phyloP scores from a whole-genome alignment of 176 grass and related monocot genomes.

The Dactylis glomerata region DNA sequence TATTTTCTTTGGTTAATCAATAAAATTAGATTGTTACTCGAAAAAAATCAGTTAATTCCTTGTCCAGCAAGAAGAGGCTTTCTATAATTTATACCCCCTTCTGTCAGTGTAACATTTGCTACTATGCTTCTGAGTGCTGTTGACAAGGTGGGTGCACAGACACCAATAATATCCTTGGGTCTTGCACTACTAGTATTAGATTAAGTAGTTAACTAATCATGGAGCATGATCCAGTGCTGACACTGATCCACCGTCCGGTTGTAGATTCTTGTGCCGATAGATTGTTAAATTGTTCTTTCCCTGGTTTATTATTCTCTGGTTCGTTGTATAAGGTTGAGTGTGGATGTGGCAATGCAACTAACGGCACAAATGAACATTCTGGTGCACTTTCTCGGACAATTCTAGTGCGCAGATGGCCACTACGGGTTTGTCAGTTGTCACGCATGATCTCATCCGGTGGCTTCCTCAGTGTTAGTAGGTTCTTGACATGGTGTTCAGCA shows the following conservation, averaged over 20 bases:
- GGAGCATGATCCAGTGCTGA: conserved; percentile 57
- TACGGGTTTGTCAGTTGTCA: background rate
- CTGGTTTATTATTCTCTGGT: conserved; percentile 1
- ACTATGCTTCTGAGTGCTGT: background rate
- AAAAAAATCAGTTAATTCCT: background rate
- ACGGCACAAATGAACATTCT: conserved; percentile 19
- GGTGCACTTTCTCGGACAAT: too few species aligned
- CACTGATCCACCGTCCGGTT: conserved; percentile 48
- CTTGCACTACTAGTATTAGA: conserved; percentile 16
- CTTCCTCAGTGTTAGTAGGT: background rate
- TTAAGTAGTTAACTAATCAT: conserved; percentile 3
- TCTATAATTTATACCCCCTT: too few species aligned
- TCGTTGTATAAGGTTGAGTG: conserved; percentile 16
- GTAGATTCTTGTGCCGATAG: background rate
- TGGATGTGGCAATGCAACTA: conserved; percentile 24
- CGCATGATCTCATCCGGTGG: background rate
- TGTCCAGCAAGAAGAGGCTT: background rate
- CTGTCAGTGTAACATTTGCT: background rate
- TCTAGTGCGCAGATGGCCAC: background rate
- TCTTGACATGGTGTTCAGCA: background rate
- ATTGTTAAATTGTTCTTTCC: conserved; percentile 12
- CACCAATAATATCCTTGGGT: conserved; percentile 16
- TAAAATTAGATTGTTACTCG: background rate
- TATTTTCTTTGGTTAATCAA: background rate
- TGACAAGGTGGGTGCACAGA: background rate